Base-by-base conservation (phyloP, 129 eudicot species). In the Pseudognaphalium luteoalbum region DNA sequence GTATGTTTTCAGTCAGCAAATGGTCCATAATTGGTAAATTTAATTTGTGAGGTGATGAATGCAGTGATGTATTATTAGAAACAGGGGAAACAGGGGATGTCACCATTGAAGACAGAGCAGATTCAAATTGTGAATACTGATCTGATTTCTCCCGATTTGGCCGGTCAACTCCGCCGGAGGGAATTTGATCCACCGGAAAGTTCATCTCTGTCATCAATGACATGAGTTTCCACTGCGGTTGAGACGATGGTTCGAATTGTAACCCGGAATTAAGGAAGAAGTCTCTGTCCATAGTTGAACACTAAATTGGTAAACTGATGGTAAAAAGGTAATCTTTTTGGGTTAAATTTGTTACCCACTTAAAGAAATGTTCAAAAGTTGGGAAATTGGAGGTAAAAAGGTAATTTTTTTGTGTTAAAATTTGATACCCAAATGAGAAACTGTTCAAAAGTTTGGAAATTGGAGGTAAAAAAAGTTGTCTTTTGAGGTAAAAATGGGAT, bases 51-150 rank as follows among this genome's bases (percentile, higher is more conserved):
- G 94, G 94, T 5, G 96, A 86, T 47, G 80, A 67, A 50, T 76
- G 50, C 57, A 84, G 50, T 2, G 92, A 85, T 3, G 88, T 80
- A 34, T n/a, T 35, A 19, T 39, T 82, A 0, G 94, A 77, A 74
- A 64, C 39, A 65, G 70, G 68, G 32, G 94, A 83, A 74, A 80
- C 86, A 8, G 93, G 87, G 68, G 94, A 86, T 1, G 94, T 81
- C 29, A 83, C 90, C 79, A 88, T 83, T 47, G 97, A 92, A 84
- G 87, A 86, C 77, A 84, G 51, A 33, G 90, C 73, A 16, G 96
- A 86, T 15, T 83, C 96, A 41, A 88, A 90, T 12, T 88, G 91
- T 15, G 89, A 64, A 66, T 28, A 85, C 7, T 77, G 87, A 37
- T 81, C 87, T 5, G 59, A 35, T 71, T 79, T 79, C 33, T 62